Evolutionary conservation across 257 asterid species (phyloP), one percentile per base, ranked within the genome.

Genomic region (Solanum okadae): DNA sequence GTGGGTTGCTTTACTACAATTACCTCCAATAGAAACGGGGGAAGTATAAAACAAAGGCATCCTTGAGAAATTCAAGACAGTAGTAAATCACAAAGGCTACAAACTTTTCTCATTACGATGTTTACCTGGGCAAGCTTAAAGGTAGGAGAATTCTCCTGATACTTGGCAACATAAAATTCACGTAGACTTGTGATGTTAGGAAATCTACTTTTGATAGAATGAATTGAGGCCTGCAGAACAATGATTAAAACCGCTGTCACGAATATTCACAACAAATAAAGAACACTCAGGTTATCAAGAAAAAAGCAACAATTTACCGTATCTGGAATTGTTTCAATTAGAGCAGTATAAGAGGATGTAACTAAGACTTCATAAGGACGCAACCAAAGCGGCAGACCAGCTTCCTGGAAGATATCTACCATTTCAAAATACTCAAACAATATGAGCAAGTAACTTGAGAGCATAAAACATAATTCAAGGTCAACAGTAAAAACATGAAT

Each of bases 401-500:
- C 99, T 94, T 97, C 99, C 96, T 97, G 99, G 95, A 97, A 97
- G 93, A 97, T 96, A 95, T 97, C 99, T 97, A 93, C 90, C 93
- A 94, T 90, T 90, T 89, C 87, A 67, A 87, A 88, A 87, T 84
- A 82, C 88, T 88, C 52, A 90, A 89, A 78, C 42, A 79, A 84
- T 70, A 49, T 82, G 86, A 82, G 86, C 4, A 0, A 11, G 44
- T 82, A 49, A 49, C 40, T 49, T 49, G 70, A 31, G 29, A 82
- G 86, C 70, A 82, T 82, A 82, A 29, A 82, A 49, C 70, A 49
- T 10, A 31, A 49, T 49, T 49, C 23, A 82, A 49, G 16, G 70
- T 49, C 12, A 49, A 82, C 86, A 18, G 42, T 22, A 46, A 82
- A 49, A 49, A 82, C 42, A 82, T 44, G 67, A 46, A 79, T 79